Conservation (phyloP, 805 yeast species). For the Wickerhamomyces ciferrii region DNA sequence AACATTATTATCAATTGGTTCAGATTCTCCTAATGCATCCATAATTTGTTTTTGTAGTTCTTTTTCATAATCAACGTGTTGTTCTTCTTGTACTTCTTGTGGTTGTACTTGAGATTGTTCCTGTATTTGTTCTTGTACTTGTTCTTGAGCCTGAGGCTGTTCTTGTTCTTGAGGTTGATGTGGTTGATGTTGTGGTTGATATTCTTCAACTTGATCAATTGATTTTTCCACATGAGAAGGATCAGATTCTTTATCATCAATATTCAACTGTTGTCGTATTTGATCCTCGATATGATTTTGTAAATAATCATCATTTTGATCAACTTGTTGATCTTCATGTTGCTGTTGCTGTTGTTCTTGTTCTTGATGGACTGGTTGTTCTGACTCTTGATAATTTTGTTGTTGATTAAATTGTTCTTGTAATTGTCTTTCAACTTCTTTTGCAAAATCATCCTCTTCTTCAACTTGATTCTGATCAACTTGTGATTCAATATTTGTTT, state of each 20-base stretch:
- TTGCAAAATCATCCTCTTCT: slow-evolving; percentile 22
- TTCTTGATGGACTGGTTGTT: slow-evolving; percentile 1
- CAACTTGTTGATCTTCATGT: neutral
- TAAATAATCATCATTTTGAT: neutral
- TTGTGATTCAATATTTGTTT: neutral
- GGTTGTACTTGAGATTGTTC: neutral
- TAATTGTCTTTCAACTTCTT: slow-evolving; percentile 21
- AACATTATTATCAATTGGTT: neutral
- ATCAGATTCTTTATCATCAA: neutral
- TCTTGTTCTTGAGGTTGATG: neutral
- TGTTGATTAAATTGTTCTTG: slow-evolving; percentile 13
- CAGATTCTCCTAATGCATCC: slow-evolving; percentile 10
- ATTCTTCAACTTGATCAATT: neutral
- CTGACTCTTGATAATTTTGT: neutral
- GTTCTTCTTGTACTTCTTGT: neutral
- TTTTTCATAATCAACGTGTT: slow-evolving; percentile 4
- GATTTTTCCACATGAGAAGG: neutral
- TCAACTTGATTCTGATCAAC: slow-evolving; percentile 2
- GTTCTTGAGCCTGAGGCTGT: neutral
- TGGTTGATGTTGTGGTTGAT: neutral
- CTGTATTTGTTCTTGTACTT: neutral
- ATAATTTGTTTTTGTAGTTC: slow-evolving; percentile 15
- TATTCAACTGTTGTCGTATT: slow-evolving; percentile 6
- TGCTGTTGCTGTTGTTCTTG: neutral
- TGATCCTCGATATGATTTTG: neutral